Evolutionary conservation across 2,329 filamentous ascomycete species (phyloP).

Genomic region (Chrysoporthe deuterocubensis): DNA sequence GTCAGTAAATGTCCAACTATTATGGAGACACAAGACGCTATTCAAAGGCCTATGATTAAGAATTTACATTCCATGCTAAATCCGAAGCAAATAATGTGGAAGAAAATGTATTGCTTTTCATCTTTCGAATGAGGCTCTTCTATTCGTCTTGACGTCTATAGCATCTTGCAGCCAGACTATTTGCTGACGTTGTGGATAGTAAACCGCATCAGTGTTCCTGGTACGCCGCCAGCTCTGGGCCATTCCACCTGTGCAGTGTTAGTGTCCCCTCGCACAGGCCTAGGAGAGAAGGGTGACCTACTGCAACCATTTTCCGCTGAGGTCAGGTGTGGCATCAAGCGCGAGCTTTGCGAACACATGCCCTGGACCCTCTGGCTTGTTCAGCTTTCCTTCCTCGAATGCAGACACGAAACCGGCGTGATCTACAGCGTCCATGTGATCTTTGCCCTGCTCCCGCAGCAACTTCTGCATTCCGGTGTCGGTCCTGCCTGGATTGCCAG

Average conservation of each 20-base stretch:
- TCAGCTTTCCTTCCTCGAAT: slow-evolving; percentile 71
- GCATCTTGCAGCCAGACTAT: slow-evolving; percentile 31
- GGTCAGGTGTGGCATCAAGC: slow-evolving; percentile 62
- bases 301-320: slow-evolving; percentile 79
- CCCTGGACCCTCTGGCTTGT: slow-evolving; percentile 84
- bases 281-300: slow-evolving; percentile 46
- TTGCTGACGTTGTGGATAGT: slow-evolving; percentile 29
- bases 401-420: slow-evolving; percentile 72
- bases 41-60: slow-evolving; percentile 63
- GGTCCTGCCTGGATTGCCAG: slow-evolving; percentile 78
- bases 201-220: slow-evolving; percentile 42
- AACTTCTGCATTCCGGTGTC: slow-evolving; percentile 91
- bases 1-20: slow-evolving; percentile 36
- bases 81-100: slow-evolving; percentile 69
- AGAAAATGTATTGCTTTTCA: slow-evolving; percentile 75
- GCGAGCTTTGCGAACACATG: slow-evolving; percentile 83
- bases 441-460: slow-evolving; percentile 65
- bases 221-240: slow-evolving; percentile 56
- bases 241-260: slow-evolving; percentile 53
- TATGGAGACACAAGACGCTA: slow-evolving; percentile 21
- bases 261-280: slow-evolving; percentile 30
- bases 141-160: slow-evolving; percentile 35
- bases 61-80: slow-evolving; percentile 76
- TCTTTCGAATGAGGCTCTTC: slow-evolving; percentile 74
- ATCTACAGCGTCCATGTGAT: slow-evolving; percentile 56